Evolutionary conservation across 345 rosid species (phyloP).

Genomic region (Cochlearia excelsa): DNA sequence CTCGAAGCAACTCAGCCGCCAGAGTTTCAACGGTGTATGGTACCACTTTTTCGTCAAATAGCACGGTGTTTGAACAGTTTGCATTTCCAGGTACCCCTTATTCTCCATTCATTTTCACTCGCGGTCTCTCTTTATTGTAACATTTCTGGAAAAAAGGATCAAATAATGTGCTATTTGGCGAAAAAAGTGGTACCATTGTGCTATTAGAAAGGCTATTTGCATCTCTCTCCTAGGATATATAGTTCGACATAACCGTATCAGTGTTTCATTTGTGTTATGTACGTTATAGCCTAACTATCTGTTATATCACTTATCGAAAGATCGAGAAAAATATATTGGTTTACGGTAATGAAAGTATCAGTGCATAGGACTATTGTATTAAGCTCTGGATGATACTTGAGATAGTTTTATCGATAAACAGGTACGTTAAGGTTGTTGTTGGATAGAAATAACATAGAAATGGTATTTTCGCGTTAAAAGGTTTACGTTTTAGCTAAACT

Average conservation of each 20-base stretch:
- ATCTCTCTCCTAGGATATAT: constrained; percentile 7
- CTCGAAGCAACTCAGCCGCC: constrained; percentile 69
- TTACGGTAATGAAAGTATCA: background rate
- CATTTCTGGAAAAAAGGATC: too few relatives aligned
- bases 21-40: constrained; percentile 71
- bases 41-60: constrained; percentile 59
- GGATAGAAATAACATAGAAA: background rate
- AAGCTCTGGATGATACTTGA: constrained; percentile 5
- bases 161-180: too few relatives aligned
- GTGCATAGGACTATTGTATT: constrained; percentile 6
- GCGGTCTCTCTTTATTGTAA: too few relatives aligned
- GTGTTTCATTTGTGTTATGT: background rate
- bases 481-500: background rate
- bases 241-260: constrained; percentile 1
- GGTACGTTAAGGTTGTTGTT: background rate
- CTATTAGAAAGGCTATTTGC: background rate
- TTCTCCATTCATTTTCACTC: constrained; percentile 1
- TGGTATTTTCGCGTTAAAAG: too few relatives aligned
- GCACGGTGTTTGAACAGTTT: constrained; percentile 68
- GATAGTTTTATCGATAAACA: background rate
- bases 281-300: constrained; percentile 5
- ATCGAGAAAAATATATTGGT: background rate
- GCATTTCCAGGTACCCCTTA: constrained; percentile 63
- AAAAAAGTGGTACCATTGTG: too few relatives aligned
- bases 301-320: background rate